Evolutionary conservation across 768 basidiomycete species (phyloP).

Genomic region (Rhizopogon salebrosus): DNA sequence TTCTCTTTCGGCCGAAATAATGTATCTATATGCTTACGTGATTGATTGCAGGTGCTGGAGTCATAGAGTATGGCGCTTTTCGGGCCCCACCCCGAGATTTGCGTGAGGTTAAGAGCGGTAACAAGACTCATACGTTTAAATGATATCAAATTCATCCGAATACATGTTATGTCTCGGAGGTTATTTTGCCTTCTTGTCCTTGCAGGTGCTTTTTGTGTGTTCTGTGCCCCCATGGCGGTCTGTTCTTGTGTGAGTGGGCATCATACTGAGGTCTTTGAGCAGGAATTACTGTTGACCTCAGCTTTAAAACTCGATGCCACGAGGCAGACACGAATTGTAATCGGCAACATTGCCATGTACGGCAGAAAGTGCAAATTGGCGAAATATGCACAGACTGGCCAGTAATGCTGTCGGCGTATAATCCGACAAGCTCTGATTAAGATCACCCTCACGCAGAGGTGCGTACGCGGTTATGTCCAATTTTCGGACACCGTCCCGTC

Average conservation of each 20-base stretch:
- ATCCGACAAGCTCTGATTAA: no score
- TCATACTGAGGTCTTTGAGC: neutral
- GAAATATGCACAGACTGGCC: neutral
- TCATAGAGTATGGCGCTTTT: constrained; percentile 48
- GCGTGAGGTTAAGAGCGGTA: constrained; percentile 63
- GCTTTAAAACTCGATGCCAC: neutral
- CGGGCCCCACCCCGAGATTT: constrained; percentile 60
- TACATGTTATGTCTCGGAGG: neutral
- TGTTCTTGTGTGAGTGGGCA: neutral
- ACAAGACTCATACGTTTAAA: constrained; percentile 67
- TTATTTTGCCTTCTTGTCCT: neutral
- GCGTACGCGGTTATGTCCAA: neutral
- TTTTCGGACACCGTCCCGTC: neutral
- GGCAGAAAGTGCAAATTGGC: neutral
- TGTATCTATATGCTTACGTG: constrained; percentile 4
- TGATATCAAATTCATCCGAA: constrained; percentile 20
- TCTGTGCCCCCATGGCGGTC: neutral
- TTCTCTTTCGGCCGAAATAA: constrained; percentile 5
- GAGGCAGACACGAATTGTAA: neutral
- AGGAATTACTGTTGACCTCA: neutral
- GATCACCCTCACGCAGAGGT: neutral
- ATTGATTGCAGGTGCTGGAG: constrained; percentile 30
- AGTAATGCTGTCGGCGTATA: no score
- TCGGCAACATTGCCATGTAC: neutral
- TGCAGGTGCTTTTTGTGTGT: neutral